phyloP scores from a whole-genome alignment of 352 stramenopile species.

The Albugo laibachii region DNA sequence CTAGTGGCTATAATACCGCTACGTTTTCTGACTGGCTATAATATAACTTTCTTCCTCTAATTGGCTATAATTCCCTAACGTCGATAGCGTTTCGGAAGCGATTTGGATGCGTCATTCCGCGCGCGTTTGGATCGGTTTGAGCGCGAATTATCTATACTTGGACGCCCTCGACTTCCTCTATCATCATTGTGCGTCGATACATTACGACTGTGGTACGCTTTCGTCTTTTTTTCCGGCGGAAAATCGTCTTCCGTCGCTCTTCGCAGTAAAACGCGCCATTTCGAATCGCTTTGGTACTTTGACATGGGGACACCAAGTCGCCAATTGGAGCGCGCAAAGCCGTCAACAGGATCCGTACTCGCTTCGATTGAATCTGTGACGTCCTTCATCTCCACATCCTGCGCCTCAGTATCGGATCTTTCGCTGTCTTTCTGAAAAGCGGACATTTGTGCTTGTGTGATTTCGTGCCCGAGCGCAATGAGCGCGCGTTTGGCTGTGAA shows the following conservation, averaged over 20 bases:
- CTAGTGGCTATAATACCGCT: no score
- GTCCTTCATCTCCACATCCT: background rate
- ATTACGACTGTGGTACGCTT: conserved; percentile 44
- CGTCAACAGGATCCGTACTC: conserved; percentile 11
- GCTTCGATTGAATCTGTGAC: background rate
- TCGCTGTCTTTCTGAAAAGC: conserved; percentile 4
- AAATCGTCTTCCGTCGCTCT: conserved; percentile 59
- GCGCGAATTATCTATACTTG: no score
- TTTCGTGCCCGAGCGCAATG: conserved; percentile 24
- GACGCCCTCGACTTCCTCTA: no score
- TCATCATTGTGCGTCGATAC: no score
- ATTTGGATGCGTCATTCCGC: no score
- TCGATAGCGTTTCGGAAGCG: no score
- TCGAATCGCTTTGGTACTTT: conserved; percentile 18
- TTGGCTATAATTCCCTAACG: no score
- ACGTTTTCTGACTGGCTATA: no score
- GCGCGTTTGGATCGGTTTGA: no score
- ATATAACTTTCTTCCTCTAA: no score
- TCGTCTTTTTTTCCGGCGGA: conserved; percentile 48
- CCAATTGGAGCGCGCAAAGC: conserved; percentile 50
- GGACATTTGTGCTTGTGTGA: conserved; percentile 18
- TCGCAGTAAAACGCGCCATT: conserved; percentile 56
- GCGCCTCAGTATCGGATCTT: background rate
- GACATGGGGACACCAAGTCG: conserved; percentile 36
- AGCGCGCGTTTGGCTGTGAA: conserved; percentile 45